Base-by-base conservation (phyloP, 768 basidiomycete species). In the Tephrocybe sp. region DNA sequence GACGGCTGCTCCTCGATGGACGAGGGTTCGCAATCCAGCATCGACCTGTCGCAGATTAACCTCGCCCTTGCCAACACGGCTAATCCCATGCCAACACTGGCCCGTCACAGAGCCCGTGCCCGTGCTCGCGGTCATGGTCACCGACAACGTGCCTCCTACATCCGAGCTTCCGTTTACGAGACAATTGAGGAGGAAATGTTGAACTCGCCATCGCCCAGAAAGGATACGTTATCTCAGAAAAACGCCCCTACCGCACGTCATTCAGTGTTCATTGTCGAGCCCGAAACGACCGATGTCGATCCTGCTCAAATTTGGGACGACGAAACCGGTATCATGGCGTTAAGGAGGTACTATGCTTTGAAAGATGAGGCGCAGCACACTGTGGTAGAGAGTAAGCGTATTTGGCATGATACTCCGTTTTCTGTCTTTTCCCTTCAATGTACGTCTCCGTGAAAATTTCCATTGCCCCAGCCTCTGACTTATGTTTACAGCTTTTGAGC, bases 11-110 rank as follows among this genome's bases (percentile, higher is more conserved):
- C 84, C 1, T 87, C 82, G 0, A 67, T 82, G 41, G 86, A 84
- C 0, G 85, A 82, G 4, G 85, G 84, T 30, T 91, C 89, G 0
- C 80, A 86, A 63, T 89, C 86, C 0, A 89, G 88, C 67, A 83
- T 90, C 49, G 89, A 92, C 63, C 63, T 90, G 2, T 74, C 77
- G 0, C 80, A 82, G 1, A 64, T 92, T 48, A 82, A 82, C 54
- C 55, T 69, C 3, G 65, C 81, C 14, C 74, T 92, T 14, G 65
- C 82, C 4, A 83, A 82, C 41, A 63, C 75, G 0, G 78, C 82
- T 0, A 73, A 80, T 35, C 80, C 84, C 0, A 61, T 71, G 26
- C 71, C 79, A 8, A 76, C 63, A 17, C 67, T 65, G 7, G 67
- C 71, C 2, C 68, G 79, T 30, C 66, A 74, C 39, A 65, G 73